A percentile compares a stretch with the other conserved stretches of the same genome.
phyloP scores from a whole-genome alignment of 306 rosid genomes.

The Cicer chorassanicum region DNA sequence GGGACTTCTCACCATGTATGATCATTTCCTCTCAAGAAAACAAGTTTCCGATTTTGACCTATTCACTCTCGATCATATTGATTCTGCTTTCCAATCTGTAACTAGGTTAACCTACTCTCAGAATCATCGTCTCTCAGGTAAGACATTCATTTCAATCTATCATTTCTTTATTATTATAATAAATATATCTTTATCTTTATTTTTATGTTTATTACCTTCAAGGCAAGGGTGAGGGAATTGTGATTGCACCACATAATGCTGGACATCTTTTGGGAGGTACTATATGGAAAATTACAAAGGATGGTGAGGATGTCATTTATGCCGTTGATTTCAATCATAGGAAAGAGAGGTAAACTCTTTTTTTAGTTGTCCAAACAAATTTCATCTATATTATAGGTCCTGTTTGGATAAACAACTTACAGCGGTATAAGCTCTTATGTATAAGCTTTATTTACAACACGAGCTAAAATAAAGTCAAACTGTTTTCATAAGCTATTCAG shows the following conservation, averaged over 20 bases:
- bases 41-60: constrained; percentile 93
- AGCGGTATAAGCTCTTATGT: no score
- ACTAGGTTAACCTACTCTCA: constrained; percentile 94
- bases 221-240: constrained; percentile 95
- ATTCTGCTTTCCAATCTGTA: constrained; percentile 81
- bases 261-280: constrained; percentile 98
- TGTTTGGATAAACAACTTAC: no score
- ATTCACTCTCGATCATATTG: constrained; percentile 90
- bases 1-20: constrained; percentile 96
- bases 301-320: constrained; percentile 94
- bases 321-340: constrained; percentile 98
- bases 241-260: constrained; percentile 92
- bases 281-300: constrained; percentile 94
- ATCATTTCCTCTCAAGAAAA: constrained; percentile 84
- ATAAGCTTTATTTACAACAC: no score
- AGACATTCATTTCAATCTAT: not conserved
- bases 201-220: no score
- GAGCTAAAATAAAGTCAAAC: no score
- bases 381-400: not conserved
- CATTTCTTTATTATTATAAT: no score
- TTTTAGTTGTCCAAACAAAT: not conserved
- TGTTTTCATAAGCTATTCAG: no score
- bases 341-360: constrained; percentile 70
- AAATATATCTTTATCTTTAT: no score
- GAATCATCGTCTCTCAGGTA: constrained; percentile 91